These are phyloP conservation scores for Pythium aristosporum DNA, from an alignment of 352 stramenopile genomes.

Conservation along the genomic window DNA sequence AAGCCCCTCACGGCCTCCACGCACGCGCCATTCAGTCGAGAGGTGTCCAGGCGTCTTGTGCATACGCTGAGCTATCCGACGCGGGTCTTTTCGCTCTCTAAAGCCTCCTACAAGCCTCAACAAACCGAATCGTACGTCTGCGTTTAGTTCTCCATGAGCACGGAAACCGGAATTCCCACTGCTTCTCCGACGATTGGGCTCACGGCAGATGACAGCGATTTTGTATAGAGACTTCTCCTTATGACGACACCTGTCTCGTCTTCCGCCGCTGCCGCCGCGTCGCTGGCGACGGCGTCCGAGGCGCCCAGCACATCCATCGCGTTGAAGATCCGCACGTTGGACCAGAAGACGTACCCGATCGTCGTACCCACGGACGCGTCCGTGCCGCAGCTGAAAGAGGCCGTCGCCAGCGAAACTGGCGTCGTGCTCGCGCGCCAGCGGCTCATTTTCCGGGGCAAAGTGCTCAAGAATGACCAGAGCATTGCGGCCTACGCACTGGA, in stretches of 20 bases:
- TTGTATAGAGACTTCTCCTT: neutral
- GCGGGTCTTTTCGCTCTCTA: neutral
- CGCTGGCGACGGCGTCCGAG: neutral
- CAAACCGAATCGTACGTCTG: neutral
- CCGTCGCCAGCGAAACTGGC: constrained; percentile 65
- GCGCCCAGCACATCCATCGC: constrained; percentile 34
- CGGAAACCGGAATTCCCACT: neutral
- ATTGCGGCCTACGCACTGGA: constrained; percentile 75
- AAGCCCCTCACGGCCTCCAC: neutral
- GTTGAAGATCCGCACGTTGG: constrained; percentile 81
- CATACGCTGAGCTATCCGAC: neutral
- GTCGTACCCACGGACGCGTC: constrained; percentile 58
- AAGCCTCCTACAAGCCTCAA: constrained; percentile 4
- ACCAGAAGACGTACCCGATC: constrained; percentile 82
- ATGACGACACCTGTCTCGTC: neutral
- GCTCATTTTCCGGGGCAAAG: constrained; percentile 84
- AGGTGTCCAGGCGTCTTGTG: neutral
- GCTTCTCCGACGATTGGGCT: neutral
- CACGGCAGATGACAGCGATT: neutral
- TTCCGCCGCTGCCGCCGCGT: neutral
- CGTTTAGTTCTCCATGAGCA: neutral
- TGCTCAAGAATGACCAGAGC: constrained; percentile 85
- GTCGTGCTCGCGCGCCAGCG: constrained; percentile 71
- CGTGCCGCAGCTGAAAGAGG: constrained; percentile 74
- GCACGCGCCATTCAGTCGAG: neutral